phyloP scores from a whole-genome alignment of 2,329 filamentous ascomycete genomes.

The Aspergillus floridensis region DNA sequence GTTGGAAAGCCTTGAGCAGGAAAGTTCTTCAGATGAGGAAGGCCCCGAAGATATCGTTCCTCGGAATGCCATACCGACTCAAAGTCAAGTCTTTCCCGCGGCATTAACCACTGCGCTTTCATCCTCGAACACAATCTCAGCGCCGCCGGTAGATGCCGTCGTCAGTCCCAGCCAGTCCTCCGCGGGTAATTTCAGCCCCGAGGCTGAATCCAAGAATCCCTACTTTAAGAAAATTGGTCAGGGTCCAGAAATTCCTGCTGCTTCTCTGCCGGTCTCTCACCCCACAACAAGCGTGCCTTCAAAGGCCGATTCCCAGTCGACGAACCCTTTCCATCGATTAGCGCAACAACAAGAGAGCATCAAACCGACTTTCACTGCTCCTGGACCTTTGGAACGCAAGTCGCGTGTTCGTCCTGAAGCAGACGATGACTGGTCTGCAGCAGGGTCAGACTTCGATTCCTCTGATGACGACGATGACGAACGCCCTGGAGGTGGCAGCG shows the following conservation, averaged over 20 bases:
- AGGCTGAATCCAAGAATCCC: constrained; percentile 85
- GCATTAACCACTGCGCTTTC: constrained; percentile 27
- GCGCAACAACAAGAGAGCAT: constrained; percentile 60
- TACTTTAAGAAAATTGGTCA: constrained; percentile 89
- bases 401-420: constrained; percentile 60
- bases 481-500: constrained; percentile 73
- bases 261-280: constrained; percentile 47
- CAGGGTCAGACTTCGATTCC: constrained; percentile 73
- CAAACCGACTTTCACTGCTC: constrained; percentile 52
- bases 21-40: constrained; percentile 78
- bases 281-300: constrained; percentile 31
- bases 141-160: constrained; percentile 47
- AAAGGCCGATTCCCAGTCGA: constrained; percentile 62
- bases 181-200: constrained; percentile 54
- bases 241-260: constrained; percentile 54
- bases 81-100: constrained; percentile 53
- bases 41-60: constrained; percentile 68
- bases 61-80: constrained; percentile 58
- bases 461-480: constrained; percentile 73
- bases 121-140: constrained; percentile 28
- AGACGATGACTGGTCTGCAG: constrained; percentile 75
- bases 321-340: constrained; percentile 92
- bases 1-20: constrained; percentile 73
- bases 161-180: constrained; percentile 52
- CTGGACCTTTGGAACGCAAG: constrained; percentile 47